Evolutionary conservation across 1,139 yeast genomes (phyloP).

Genomic region (Scheffersomyces cryptocercus): DNA sequence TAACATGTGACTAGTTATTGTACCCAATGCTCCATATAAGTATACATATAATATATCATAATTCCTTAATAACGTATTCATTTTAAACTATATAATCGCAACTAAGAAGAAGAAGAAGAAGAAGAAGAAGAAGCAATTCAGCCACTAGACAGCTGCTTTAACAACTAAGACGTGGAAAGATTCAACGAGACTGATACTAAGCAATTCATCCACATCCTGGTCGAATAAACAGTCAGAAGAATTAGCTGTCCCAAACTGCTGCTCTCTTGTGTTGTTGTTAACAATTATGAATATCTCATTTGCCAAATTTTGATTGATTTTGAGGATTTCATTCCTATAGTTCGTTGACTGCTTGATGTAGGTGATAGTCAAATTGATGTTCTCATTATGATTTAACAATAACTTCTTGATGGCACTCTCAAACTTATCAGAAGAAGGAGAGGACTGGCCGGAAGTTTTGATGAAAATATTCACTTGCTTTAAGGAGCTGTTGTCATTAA

Average conservation of each 20-base stretch:
- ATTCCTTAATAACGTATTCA: background rate
- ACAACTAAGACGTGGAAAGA: constrained; percentile 27
- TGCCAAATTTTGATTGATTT: constrained; percentile 10
- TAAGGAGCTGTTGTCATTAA: constrained; percentile 6
- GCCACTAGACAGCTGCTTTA: constrained; percentile 15
- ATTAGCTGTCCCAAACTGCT: constrained; percentile 5
- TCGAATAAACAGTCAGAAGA: constrained; percentile 14
- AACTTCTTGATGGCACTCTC: constrained; percentile 21
- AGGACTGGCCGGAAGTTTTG: constrained; percentile 11
- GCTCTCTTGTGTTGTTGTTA: constrained; percentile 14
- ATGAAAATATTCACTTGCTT: constrained; percentile 22
- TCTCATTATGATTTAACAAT: constrained; percentile 12
- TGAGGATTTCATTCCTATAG: constrained; percentile 14
- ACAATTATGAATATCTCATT: constrained; percentile 27
- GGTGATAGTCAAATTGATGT: constrained; percentile 13
- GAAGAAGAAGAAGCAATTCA: background rate
- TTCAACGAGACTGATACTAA: constrained; percentile 21
- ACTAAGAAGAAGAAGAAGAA: no score
- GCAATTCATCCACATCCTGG: constrained; percentile 15
- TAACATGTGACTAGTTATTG: background rate
- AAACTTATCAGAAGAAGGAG: constrained; percentile 18
- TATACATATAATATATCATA: background rate
- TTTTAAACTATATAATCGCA: background rate
- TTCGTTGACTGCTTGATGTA: constrained; percentile 13
- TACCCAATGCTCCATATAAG: background rate